Percentiles rank a stretch among this genome's conserved stretches.
Conservation (phyloP, 2,329 filamentous ascomycete species). For the Celoporthe dispersa region DNA sequence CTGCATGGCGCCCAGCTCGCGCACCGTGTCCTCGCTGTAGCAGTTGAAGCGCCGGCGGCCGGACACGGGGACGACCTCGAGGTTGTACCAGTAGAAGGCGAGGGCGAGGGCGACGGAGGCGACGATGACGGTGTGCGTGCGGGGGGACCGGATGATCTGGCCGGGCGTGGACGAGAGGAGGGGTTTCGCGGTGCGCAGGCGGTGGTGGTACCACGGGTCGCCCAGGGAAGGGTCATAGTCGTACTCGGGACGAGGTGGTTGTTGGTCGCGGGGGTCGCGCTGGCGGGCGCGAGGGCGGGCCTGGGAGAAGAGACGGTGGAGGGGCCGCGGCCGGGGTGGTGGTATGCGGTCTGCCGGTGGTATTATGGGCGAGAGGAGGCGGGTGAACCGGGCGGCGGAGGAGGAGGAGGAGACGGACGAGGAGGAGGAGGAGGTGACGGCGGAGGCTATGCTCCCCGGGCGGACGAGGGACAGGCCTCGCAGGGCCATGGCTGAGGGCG, state of each 20-base stretch:
- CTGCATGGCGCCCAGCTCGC: constrained; percentile 54
- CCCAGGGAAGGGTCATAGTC: constrained; percentile 28
- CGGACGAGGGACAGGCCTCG: constrained; percentile 12
- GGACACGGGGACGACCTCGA: constrained; percentile 74
- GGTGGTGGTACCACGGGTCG: constrained; percentile 31
- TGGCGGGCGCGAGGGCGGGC: constrained; percentile 19
- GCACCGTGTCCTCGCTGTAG: constrained; percentile 59
- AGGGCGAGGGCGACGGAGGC: constrained; percentile 49
- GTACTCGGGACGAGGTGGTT: constrained; percentile 11
- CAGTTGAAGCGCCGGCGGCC: constrained; percentile 76
- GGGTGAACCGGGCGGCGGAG: not conserved
- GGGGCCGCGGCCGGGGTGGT: not conserved
- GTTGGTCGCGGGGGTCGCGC: constrained; percentile 13
- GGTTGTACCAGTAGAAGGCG: constrained; percentile 68
- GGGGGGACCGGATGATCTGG: constrained; percentile 40
- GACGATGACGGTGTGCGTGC: constrained; percentile 46
- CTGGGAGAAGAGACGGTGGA: constrained; percentile 30
- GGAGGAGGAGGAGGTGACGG: not conserved
- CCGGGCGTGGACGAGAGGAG: constrained; percentile 44
- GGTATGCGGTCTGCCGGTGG: not conserved
- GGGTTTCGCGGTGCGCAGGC: constrained; percentile 41
- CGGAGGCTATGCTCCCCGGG: constrained; percentile 2
- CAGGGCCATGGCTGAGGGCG: constrained; percentile 19
- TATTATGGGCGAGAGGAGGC: not conserved
- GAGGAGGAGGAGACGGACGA: not conserved